A percentile compares a stretch with the other conserved stretches of the same genome.
phyloP scores from a whole-genome alignment of 2,329 filamentous ascomycete genomes.

The Polychaeton citri region DNA sequence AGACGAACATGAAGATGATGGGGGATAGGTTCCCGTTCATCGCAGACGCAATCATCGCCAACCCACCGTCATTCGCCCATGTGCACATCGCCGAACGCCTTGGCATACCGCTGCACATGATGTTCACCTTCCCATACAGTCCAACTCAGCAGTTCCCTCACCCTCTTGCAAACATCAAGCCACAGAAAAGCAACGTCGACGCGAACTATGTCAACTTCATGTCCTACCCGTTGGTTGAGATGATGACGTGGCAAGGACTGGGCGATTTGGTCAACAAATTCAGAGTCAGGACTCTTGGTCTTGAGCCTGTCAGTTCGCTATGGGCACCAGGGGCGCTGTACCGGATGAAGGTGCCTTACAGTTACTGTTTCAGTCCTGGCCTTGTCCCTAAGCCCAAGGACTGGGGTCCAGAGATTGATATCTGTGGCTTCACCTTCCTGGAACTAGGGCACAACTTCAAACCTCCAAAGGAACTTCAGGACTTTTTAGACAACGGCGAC shows the following conservation, averaged over 20 bases:
- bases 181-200: constrained; percentile 50
- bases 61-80: constrained; percentile 66
- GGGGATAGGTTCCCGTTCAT: constrained; percentile 48
- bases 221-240: constrained; percentile 65
- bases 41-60: constrained; percentile 73
- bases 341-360: constrained; percentile 60
- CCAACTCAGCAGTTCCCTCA: constrained; percentile 66
- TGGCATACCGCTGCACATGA: constrained; percentile 56
- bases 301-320: constrained; percentile 62
- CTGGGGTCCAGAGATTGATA: constrained; percentile 19
- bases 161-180: constrained; percentile 61
- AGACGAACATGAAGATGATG: constrained; percentile 49
- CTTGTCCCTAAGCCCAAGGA: constrained; percentile 34
- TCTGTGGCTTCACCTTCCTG: constrained; percentile 23
- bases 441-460: constrained; percentile 22
- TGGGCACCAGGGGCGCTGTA: constrained; percentile 66
- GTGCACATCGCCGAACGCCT: constrained; percentile 68
- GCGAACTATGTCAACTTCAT: constrained; percentile 66
- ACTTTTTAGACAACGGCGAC: constrained; percentile 44
- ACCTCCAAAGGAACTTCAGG: constrained; percentile 18
- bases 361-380: constrained; percentile 42
- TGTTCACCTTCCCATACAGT: constrained; percentile 53
- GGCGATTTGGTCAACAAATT: constrained; percentile 69
- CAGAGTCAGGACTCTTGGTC: constrained; percentile 50
- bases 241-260: constrained; percentile 54